Evolutionary conservation across 306 rosid species (phyloP).

Genomic region (Quercus agrifolia): DNA sequence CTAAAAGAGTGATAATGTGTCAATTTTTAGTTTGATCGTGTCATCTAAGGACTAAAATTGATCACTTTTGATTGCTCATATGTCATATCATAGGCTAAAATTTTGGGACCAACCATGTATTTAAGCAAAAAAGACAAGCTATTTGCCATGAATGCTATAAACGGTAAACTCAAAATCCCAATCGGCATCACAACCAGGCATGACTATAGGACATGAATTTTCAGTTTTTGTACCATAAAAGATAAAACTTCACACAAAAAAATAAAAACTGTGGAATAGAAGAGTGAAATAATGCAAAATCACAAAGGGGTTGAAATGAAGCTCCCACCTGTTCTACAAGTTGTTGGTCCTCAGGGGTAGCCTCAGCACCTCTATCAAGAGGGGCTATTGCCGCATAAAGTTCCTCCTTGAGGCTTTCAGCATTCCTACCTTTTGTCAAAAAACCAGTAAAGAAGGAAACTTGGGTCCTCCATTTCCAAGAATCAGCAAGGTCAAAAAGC

Average conservation of each 20-base stretch:
- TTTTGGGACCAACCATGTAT: no score
- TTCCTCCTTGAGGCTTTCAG: not conserved
- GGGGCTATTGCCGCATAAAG: not conserved
- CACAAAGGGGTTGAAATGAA: not conserved
- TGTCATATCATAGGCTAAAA: no score
- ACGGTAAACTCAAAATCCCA: no score
- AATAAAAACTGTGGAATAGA: not conserved
- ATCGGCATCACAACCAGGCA: no score
- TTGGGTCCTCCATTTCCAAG: not conserved
- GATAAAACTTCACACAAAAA: not conserved
- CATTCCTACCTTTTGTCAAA: not conserved
- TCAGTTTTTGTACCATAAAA: not conserved
- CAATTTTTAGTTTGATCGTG: no score
- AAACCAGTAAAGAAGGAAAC: not conserved
- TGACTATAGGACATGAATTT: not conserved
- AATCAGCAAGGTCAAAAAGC: not conserved
- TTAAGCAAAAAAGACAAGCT: no score
- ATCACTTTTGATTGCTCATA: no score
- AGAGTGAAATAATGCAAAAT: not conserved
- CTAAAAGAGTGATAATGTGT: no score
- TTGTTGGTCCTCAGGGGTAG: not conserved
- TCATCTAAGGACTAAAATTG: no score
- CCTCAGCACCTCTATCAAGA: conserved; percentile 1
- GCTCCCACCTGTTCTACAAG: not conserved
- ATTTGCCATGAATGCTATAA: no score